Evolutionary conservation across 2,329 filamentous ascomycete genomes (phyloP).

Genomic region (Monosporascus sp.): DNA sequence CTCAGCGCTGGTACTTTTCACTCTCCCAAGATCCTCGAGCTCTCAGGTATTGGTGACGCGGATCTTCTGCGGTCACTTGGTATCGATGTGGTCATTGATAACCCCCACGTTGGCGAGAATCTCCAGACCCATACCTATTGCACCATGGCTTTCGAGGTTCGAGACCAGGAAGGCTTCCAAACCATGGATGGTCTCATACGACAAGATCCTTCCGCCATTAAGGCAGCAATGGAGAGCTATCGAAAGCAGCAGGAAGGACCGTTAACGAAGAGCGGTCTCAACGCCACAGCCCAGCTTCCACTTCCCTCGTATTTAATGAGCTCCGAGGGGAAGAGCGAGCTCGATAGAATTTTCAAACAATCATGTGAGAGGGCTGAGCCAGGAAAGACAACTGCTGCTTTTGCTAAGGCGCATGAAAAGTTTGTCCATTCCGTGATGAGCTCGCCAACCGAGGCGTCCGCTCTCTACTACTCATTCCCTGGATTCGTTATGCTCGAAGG

Average conservation of each 20-base stretch:
- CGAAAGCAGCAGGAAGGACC: background rate
- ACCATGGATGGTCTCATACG: background rate
- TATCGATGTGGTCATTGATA: background rate
- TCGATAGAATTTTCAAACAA: background rate
- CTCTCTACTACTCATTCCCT: background rate
- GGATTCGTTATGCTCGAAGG: background rate
- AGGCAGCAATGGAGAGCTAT: background rate
- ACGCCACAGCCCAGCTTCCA: background rate
- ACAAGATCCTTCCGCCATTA: background rate
- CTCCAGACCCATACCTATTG: background rate
- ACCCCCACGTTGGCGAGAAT: background rate
- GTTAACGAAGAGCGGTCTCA: background rate
- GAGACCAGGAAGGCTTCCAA: background rate
- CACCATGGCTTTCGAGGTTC: background rate
- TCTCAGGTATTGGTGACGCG: background rate
- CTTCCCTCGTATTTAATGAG: background rate
- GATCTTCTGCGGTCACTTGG: background rate
- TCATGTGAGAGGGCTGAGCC: background rate
- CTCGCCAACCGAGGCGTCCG: background rate
- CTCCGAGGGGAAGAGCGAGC: too few relatives aligned
- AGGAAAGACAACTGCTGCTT: background rate
- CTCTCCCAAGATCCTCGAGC: background rate
- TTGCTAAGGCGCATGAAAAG: background rate
- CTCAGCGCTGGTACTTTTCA: background rate
- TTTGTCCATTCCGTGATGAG: conserved; percentile 2